Conservation (phyloP, 2,329 filamentous ascomycete species). For the Scytalidium sp. region DNA sequence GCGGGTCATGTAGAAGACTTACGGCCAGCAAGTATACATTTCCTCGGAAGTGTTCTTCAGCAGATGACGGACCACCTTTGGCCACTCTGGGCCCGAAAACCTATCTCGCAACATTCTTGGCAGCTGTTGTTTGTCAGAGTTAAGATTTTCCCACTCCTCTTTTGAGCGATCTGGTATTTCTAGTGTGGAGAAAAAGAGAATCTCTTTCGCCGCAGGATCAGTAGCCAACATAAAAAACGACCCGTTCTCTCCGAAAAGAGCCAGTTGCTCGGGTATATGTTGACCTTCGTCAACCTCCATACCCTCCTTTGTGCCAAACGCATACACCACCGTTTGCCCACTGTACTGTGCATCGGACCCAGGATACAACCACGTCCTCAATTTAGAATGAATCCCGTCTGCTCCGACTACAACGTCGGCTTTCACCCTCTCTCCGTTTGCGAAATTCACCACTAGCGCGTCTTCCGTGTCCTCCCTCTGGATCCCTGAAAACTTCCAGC, state of each 20-base stretch:
- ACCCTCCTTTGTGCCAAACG: neutral
- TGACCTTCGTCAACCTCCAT: neutral
- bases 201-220: neutral
- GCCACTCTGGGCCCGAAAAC: neutral
- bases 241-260: neutral
- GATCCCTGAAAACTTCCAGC: neutral
- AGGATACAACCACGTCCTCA: neutral
- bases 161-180: neutral
- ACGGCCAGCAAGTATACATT: neutral
- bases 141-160: neutral
- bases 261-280: neutral
- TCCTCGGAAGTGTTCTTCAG: neutral
- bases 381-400: slow-evolving; percentile 3
- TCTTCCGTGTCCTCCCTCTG: slow-evolving; percentile 1
- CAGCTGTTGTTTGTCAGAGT: neutral
- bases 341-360: neutral
- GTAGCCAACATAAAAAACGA: neutral
- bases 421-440: slow-evolving; percentile 1
- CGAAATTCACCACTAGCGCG: neutral
- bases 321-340: neutral
- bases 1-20: neutral
- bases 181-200: neutral
- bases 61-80: neutral
- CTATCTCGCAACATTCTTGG: neutral
- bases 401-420: slow-evolving; percentile 1